Percentiles rank a stretch among this genome's conserved stretches.
Evolutionary conservation across 768 basidiomycete species (phyloP).

Genomic region (Auriculariales sp.): DNA sequence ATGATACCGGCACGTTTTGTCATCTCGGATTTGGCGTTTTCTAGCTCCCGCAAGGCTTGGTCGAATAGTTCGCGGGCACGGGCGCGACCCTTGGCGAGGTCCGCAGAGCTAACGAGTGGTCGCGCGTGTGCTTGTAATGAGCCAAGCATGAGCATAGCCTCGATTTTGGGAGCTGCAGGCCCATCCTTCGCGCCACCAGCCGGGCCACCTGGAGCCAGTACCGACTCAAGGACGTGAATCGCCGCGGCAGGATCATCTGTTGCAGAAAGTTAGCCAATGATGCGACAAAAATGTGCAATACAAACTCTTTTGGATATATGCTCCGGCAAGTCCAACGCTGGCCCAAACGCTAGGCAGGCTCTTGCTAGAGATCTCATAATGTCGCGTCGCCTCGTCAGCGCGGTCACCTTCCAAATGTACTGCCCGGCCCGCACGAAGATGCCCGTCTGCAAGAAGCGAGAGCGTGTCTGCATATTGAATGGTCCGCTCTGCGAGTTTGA

Average conservation of each 20-base stretch:
- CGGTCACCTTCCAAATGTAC: conserved; percentile 54
- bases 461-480: conserved; percentile 89
- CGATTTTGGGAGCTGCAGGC: conserved; percentile 21
- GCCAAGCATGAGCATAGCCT: conserved; percentile 81
- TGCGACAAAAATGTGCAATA: conserved; percentile 1
- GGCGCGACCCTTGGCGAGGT: conserved; percentile 52
- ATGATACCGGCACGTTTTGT: conserved; percentile 22
- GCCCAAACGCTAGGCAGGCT: conserved; percentile 65
- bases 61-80: conserved; percentile 77
- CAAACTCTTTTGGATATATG: conserved; percentile 74
- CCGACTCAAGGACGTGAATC: conserved; percentile 69
- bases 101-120: conserved; percentile 62
- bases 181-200: conserved; percentile 21
- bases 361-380: conserved; percentile 53
- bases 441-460: conserved; percentile 72
- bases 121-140: conserved; percentile 74
- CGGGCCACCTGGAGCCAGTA: conserved; percentile 48
- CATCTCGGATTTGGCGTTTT: conserved; percentile 34
- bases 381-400: conserved; percentile 46
- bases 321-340: conserved; percentile 76
- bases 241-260: conserved; percentile 73
- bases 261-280: conserved; percentile 3
- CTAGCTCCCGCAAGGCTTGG: conserved; percentile 49
- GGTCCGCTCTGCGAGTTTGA: conserved; percentile 88
- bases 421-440: conserved; percentile 69